Conservation (phyloP, 179 eudicot genomes). For the Patellifolia procumbens region DNA sequence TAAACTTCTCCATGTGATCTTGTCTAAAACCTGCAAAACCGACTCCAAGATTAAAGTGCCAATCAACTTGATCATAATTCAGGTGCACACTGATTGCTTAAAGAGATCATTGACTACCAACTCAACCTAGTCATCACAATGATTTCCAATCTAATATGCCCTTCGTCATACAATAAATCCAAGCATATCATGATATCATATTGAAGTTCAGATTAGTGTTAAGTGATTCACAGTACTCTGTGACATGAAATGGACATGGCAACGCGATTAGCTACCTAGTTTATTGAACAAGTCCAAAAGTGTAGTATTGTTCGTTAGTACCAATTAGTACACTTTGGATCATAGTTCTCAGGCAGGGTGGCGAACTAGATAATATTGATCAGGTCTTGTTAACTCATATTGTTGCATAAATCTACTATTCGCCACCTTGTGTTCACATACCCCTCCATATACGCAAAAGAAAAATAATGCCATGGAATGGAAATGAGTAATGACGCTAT, state of each 20-base stretch:
- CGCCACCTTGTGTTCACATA: conserved; percentile 11
- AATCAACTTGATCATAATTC: conserved; percentile 19
- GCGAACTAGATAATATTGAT: neutral
- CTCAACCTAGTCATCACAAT: conserved; percentile 19
- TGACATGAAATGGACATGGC: no score
- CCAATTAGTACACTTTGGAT: neutral
- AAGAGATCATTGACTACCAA: conserved; percentile 9
- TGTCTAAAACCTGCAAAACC: conserved; percentile 34
- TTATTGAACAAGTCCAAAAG: neutral
- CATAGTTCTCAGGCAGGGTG: neutral
- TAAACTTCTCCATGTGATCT: conserved; percentile 33
- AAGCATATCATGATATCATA: neutral
- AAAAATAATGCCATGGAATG: conserved; percentile 3
- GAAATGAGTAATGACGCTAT: neutral
- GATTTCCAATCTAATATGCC: neutral
- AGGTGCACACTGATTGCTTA: conserved; percentile 20
- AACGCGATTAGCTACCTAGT: no score
- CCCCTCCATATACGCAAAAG: conserved; percentile 3
- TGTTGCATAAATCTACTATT: conserved; percentile 1
- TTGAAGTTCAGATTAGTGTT: no score
- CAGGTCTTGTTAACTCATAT: conserved; percentile 7
- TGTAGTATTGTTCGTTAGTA: neutral
- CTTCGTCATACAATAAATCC: conserved; percentile 12
- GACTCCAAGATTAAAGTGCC: conserved; percentile 20
- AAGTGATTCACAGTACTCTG: no score